A percentile compares a stretch with the other conserved stretches of the same genome.
These are phyloP conservation scores for Colletotrichum theobromicola DNA, from an alignment of 2,329 filamentous ascomycete genomes.

Conservation along the genomic window DNA sequence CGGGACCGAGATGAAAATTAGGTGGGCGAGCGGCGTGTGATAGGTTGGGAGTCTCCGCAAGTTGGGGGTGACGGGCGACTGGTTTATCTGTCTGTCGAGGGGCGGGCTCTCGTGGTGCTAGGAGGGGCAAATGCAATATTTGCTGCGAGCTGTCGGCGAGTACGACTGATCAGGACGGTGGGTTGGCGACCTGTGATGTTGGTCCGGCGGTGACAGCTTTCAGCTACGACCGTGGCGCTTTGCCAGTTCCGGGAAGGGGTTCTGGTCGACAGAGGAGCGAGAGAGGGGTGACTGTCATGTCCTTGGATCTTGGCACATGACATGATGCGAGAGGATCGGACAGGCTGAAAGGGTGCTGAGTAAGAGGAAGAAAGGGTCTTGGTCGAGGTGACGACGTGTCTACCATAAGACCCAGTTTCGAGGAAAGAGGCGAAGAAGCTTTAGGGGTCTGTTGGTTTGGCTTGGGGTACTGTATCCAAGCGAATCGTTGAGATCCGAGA, in stretches of 20 bases:
- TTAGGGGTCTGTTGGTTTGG: not conserved
- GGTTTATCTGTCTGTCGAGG: not conserved
- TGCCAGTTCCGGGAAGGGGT: not conserved
- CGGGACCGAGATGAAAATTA: not conserved
- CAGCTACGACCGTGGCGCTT: slow-evolving; percentile 12
- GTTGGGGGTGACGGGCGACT: not conserved
- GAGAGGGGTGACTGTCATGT: not conserved
- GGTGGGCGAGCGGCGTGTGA: not conserved
- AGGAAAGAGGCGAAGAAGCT: not conserved
- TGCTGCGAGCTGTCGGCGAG: slow-evolving; percentile 19
- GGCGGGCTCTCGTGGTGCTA: not conserved
- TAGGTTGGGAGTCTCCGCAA: slow-evolving; percentile 1
- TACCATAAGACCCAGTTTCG: not conserved
- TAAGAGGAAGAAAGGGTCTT: not conserved
- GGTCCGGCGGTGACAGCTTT: not conserved
- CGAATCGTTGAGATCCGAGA: not conserved
- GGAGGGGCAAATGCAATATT: slow-evolving; percentile 16
- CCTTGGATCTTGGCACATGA: not conserved
- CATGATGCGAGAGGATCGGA: not conserved
- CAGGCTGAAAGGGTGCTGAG: not conserved
- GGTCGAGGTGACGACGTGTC: not conserved
- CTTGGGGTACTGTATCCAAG: slow-evolving; percentile 11
- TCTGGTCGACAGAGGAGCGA: not conserved
- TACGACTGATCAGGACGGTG: slow-evolving; percentile 12
- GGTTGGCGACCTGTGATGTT: not conserved